Evolutionary conservation across 163 green algal genomes (phyloP).

Genomic region (Prototheca stagnorum): DNA sequence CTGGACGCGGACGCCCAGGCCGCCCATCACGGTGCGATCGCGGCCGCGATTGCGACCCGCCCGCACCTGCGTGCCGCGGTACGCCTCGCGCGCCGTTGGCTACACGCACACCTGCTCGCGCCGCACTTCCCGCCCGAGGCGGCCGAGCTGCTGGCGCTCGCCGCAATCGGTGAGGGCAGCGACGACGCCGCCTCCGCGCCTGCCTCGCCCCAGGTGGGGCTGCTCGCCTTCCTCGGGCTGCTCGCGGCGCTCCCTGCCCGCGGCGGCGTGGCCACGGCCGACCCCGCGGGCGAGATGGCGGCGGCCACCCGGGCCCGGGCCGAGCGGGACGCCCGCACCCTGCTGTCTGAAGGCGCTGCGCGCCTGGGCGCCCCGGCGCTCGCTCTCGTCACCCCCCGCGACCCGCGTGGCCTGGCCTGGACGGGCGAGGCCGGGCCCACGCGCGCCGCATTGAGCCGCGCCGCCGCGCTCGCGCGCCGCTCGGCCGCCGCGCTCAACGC

Average conservation of each 20-base stretch:
- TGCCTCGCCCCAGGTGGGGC: constrained; percentile 24
- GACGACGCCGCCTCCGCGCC: neutral
- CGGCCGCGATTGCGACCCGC: too few relatives aligned
- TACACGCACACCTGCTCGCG: constrained; percentile 47
- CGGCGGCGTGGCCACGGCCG: too few relatives aligned
- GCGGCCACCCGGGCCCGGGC: too few relatives aligned
- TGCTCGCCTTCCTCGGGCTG: constrained; percentile 55
- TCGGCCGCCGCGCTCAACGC: constrained; percentile 8
- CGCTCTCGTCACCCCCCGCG: neutral
- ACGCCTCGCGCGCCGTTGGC: constrained; percentile 43
- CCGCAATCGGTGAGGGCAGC: constrained; percentile 32
- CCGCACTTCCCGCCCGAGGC: constrained; percentile 37
- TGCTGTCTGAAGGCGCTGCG: constrained; percentile 43
- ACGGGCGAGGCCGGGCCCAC: constrained; percentile 17
- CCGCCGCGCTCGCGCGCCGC: constrained; percentile 19
- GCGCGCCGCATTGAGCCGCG: constrained; percentile 12
- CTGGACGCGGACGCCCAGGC: too few relatives aligned
- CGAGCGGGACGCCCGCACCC: constrained; percentile 36
- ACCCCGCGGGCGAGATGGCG: too few relatives aligned
- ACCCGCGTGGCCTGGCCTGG: constrained; percentile 8
- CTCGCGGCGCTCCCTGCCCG: constrained; percentile 38
- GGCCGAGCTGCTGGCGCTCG: constrained; percentile 49
- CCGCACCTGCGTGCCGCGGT: too few relatives aligned
- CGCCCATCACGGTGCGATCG: too few relatives aligned
- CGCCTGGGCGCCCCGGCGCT: neutral